These are phyloP conservation scores for Diddensiella santjacobensis DNA, from an alignment of 805 yeast genomes.

Conservation along the genomic window DNA sequence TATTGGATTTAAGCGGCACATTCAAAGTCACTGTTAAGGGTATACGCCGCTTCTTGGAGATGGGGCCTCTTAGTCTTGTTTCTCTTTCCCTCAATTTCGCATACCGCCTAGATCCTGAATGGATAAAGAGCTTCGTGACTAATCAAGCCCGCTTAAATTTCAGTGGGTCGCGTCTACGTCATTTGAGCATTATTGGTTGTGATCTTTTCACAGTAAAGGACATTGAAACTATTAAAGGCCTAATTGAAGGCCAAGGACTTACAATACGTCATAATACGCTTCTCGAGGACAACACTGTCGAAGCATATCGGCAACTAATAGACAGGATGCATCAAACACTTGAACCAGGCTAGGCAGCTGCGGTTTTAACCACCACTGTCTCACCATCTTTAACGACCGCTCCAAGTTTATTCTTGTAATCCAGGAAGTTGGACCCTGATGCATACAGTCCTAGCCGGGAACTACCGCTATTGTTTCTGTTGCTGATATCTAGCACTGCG, in stretches of 20 bases:
- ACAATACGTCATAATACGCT: conserved; percentile 19
- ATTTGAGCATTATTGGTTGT: conserved; percentile 10
- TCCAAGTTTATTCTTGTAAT: conserved; percentile 15
- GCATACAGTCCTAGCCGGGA: conserved; percentile 15
- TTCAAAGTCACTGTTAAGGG: conserved; percentile 8
- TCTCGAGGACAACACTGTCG: conserved; percentile 20
- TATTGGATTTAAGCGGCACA: conserved; percentile 9
- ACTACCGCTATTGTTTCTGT: conserved; percentile 16
- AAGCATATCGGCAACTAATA: conserved; percentile 18
- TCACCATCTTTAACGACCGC: conserved; percentile 16
- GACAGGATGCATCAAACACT: conserved; percentile 9
- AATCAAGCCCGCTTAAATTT: conserved; percentile 6
- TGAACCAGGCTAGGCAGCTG: background rate
- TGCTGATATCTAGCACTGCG: conserved; percentile 22
- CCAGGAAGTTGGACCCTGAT: background rate
- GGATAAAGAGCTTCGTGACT: conserved; percentile 10
- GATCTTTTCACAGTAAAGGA: conserved; percentile 20
- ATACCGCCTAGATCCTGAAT: conserved; percentile 11
- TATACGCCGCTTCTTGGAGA: conserved; percentile 5
- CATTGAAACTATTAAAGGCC: conserved; percentile 2
- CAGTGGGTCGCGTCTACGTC: conserved; percentile 2
- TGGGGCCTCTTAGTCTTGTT: conserved; percentile 7
- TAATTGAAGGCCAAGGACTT: conserved; percentile 7
- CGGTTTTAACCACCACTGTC: conserved; percentile 11
- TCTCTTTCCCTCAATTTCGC: conserved; percentile 11